Percentiles rank a stretch among this genome's conserved stretches.
phyloP scores from a whole-genome alignment of 345 rosid genomes.

The Populus simonii region DNA sequence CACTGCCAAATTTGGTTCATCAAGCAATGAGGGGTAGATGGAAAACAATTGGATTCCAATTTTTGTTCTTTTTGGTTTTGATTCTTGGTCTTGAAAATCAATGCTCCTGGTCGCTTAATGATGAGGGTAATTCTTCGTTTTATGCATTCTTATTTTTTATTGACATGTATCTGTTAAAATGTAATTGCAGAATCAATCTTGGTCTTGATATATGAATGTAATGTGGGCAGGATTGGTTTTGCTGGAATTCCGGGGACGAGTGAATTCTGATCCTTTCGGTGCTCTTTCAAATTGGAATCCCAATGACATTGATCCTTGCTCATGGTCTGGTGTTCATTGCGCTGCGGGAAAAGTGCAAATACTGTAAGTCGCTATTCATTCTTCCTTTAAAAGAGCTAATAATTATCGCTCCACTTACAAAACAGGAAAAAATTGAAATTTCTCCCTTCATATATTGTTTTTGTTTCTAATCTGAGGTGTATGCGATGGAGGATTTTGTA shows the following conservation, averaged over 20 bases:
- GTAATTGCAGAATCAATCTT: neutral
- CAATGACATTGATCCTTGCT: constrained; percentile 49
- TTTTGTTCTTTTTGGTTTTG: constrained; percentile 49
- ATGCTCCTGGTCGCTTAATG: constrained; percentile 46
- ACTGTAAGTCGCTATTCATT: constrained; percentile 54
- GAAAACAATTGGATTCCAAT: constrained; percentile 58
- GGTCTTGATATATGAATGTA: constrained; percentile 3
- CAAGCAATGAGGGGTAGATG: constrained; percentile 76
- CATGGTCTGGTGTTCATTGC: constrained; percentile 77
- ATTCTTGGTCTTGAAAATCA: constrained; percentile 40
- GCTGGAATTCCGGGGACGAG: constrained; percentile 59
- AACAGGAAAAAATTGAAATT: neutral
- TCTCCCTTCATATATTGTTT: neutral
- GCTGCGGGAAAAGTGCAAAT: constrained; percentile 60
- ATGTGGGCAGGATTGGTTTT: constrained; percentile 52
- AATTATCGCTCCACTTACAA: neutral
- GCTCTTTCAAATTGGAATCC: constrained; percentile 66
- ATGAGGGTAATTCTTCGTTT: constrained; percentile 49
- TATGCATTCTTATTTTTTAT: neutral
- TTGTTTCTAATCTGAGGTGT: neutral
- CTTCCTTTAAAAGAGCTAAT: constrained; percentile 6
- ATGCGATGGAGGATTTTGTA: neutral
- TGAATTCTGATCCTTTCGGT: constrained; percentile 66
- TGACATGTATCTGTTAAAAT: neutral
- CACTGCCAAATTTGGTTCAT: constrained; percentile 37